These are phyloP conservation scores for Isoetes taiwanensis DNA, from an alignment of 75 land plant species.

Conservation along the genomic window DNA sequence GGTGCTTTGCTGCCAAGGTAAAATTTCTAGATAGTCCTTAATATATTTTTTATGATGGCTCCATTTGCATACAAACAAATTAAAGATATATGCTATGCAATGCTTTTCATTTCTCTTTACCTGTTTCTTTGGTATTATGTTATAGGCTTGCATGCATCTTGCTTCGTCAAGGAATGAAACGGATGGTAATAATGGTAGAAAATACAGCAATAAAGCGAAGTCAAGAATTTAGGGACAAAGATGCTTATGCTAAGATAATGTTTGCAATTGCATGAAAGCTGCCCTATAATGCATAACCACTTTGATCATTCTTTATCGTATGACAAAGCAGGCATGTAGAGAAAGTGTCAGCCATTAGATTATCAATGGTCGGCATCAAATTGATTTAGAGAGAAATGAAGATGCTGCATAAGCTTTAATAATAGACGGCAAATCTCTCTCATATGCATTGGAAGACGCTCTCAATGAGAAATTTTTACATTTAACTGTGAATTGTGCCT, in stretches of 20 bases:
- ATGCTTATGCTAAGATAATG: constrained; percentile 41
- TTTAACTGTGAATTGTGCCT: constrained; percentile 60
- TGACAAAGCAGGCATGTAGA: constrained; percentile 34
- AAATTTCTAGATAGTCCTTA: no score
- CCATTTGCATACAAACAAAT: no score
- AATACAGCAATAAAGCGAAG: constrained; percentile 32
- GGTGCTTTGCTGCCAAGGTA: not conserved
- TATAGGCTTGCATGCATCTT: constrained; percentile 79
- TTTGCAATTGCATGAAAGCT: not conserved
- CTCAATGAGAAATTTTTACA: constrained; percentile 46
- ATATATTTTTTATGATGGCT: no score
- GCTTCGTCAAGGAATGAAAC: constrained; percentile 77
- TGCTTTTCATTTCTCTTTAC: no score
- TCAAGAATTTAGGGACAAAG: constrained; percentile 48
- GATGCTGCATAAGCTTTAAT: constrained; percentile 53
- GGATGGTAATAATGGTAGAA: constrained; percentile 52
- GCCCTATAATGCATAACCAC: not conserved
- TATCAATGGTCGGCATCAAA: constrained; percentile 21
- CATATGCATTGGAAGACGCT: constrained; percentile 47
- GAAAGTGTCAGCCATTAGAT: constrained; percentile 47
- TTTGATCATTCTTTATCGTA: not conserved
- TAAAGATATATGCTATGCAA: no score
- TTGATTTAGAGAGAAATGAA: constrained; percentile 24
- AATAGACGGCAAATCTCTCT: constrained; percentile 72
- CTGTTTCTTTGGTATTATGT: no score